Evolutionary conservation across 805 yeast genomes (phyloP), one percentile per base, ranked within the genome.

Genomic region (Babjeviella inositovora): DNA sequence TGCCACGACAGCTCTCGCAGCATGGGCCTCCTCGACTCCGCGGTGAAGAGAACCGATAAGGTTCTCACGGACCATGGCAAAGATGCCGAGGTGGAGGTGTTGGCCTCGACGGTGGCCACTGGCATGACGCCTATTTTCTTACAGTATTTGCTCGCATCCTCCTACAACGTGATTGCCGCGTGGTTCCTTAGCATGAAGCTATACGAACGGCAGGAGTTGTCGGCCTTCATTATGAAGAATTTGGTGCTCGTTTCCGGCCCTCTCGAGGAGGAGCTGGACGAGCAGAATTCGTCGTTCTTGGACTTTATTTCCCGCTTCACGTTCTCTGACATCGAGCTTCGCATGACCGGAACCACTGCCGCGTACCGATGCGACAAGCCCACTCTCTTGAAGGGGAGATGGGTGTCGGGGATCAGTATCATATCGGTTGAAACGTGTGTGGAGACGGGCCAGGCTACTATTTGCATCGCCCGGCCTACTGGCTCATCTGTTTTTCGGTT

Each of bases 241-340:
- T 41, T 81, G 25, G 46, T 65, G 3, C 33, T 47, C n/a, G 3
- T 47, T 45, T 13, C 31, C 43, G 6, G 32, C 40, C 11, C 38
- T 35, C 4, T 28, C 45, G 11, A 32, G 32, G 11, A 32, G 38
- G 22, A 38, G 32, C 33, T 53, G 16, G 64, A 67, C 30, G 69
- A 66, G 13, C 69, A 66, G 33, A 66, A 69, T 9, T 37, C 67
- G 29, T 79, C 81, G 2, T 63, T 62, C 28, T 39, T 75, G 27
- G 94, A 82, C 39, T 53, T 81, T 29, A 58, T 82, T 14, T 47
- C 63, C 5, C 52, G 87, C 28, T 79, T 70, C 39, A 61, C 85
- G 0, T 72, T 62, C 33, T 55, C 77, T 6, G 72, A 75, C 31
- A 34, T 68, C 22, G 77, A 74, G 15, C 44, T 74, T 27, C 55